phyloP scores from a whole-genome alignment of 768 basidiomycete species.

The Coprinopsis strossmayeri region DNA sequence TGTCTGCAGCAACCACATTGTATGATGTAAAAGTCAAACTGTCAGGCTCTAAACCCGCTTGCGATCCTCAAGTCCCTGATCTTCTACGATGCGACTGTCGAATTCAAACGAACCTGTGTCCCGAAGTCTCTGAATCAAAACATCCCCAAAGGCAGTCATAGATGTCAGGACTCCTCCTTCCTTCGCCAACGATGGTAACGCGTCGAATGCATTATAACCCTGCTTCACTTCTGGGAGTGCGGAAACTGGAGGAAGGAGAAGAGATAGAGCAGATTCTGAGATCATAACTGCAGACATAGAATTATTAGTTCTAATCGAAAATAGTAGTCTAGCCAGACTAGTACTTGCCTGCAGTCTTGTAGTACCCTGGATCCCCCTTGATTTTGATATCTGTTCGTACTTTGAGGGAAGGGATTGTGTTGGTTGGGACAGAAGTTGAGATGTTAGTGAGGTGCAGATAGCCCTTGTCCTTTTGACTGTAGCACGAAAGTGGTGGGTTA shows the following conservation, averaged over 20 bases:
- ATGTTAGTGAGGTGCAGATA: conserved; percentile 62
- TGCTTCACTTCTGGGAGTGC: conserved; percentile 8
- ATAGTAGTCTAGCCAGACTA: neutral
- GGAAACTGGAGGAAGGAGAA: conserved; percentile 44
- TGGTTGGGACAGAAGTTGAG: conserved; percentile 42
- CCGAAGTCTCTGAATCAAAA: conserved; percentile 61
- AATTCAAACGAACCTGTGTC: conserved; percentile 52
- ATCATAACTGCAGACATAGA: conserved; percentile 40
- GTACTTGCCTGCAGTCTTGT: conserved; percentile 44
- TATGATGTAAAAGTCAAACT: neutral
- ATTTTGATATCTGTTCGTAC: conserved; percentile 60
- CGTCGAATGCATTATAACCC: conserved; percentile 26
- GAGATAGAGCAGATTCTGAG: conserved; percentile 69
- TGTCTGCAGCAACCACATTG: neutral
- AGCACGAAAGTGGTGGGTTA: neutral
- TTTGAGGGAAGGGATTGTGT: conserved; percentile 33
- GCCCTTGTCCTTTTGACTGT: conserved; percentile 54
- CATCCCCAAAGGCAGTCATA: conserved; percentile 74
- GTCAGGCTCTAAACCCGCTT: neutral
- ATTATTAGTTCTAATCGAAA: neutral
- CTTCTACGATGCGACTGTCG: conserved; percentile 39
- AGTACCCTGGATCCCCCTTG: conserved; percentile 75
- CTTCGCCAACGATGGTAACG: conserved; percentile 50
- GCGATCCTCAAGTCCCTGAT: conserved; percentile 12
- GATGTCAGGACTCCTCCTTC: conserved; percentile 82